These are phyloP conservation scores for Thielaviopsis punctulata DNA, from an alignment of 2,329 filamentous ascomycete species.

Conservation along the genomic window DNA sequence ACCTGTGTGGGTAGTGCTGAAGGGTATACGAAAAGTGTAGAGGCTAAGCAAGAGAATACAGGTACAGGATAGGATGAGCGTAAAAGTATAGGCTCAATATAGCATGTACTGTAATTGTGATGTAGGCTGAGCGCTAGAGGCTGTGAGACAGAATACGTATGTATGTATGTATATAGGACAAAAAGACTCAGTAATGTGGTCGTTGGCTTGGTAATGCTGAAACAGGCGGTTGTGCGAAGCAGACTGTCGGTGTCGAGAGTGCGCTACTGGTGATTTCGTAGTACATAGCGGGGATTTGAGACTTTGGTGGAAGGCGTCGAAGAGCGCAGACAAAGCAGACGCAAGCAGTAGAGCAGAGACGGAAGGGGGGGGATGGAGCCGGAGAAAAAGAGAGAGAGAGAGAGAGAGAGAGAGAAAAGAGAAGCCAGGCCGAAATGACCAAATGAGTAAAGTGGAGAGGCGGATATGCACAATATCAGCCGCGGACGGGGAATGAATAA, in stretches of 20 bases:
- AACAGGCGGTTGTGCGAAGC: slow-evolving; percentile 7
- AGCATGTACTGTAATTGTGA: too few species aligned
- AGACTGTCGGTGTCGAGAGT: slow-evolving; percentile 5
- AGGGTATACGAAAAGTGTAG: too few species aligned
- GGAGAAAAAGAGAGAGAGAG: not conserved
- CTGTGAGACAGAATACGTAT: too few species aligned
- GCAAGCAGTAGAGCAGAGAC: not conserved
- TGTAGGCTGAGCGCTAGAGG: too few species aligned
- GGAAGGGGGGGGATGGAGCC: not conserved
- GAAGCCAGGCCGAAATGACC: not conserved
- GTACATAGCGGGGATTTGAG: slow-evolving; percentile 8
- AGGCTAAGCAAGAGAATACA: too few species aligned
- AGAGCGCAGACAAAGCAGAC: not conserved
- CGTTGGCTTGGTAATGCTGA: slow-evolving; percentile 5
- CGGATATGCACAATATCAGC: not conserved
- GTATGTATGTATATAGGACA: too few species aligned
- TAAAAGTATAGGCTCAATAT: too few species aligned
- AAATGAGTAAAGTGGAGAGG: not conserved
- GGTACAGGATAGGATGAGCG: too few species aligned
- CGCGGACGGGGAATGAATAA: not conserved
- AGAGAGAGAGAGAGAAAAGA: not conserved
- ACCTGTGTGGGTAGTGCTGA: not conserved
- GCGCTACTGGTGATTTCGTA: slow-evolving; percentile 7
- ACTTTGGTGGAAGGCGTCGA: not conserved
- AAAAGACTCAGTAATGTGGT: slow-evolving; percentile 6